Evolutionary conservation across 2,329 filamentous ascomycete species (phyloP), one percentile per base, ranked within the genome.

Genomic region (Fusarium sp.): DNA sequence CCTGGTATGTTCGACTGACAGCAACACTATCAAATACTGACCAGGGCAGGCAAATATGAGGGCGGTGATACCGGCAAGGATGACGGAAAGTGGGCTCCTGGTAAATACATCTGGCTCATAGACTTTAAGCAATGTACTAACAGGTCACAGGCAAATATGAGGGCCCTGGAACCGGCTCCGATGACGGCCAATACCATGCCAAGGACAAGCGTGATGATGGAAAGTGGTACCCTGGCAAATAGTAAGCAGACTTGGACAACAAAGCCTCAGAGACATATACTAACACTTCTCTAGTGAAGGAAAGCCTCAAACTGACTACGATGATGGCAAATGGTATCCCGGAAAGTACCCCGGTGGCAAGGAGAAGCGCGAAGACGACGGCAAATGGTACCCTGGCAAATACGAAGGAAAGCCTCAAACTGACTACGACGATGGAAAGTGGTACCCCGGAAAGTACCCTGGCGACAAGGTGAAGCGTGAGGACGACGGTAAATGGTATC

Each of bases 381-480:
- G 54, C 2, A 30, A 17, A 2, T 28, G 51, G 62, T 24, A 23
- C 30, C 62, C 62, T 6, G 57, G 57, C 3, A 62, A 65, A 15
- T 65, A 65, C 6, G 48, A 50, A 7, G 48, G 48, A 1, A 23
- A 23, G 59, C 1, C 45, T 14, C 20, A 20, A 2, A 50, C 47
- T 5, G 12, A 14, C 4, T 17, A 26, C 6, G 47, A 58, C 3
- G 42, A 58, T 9, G 52, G 56, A n/a, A 58, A 58, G 1, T 63
- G 59, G 59, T 21, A 30, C 2, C 53, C 53, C 4, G 59, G 59
- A 6, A 67, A 67, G 32, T 67, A 67, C n/a, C 62, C 54, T 8
- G 58, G 58, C 3, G 49, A 7, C 4, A 44, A 47, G n/a, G 48
- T 23, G 2, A 52, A 52, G 49, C 49, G 49, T 1, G 14, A 21